These are phyloP conservation scores for Botrytis hyacinthi DNA, from an alignment of 2,329 filamentous ascomycete genomes.

Conservation along the genomic window DNA sequence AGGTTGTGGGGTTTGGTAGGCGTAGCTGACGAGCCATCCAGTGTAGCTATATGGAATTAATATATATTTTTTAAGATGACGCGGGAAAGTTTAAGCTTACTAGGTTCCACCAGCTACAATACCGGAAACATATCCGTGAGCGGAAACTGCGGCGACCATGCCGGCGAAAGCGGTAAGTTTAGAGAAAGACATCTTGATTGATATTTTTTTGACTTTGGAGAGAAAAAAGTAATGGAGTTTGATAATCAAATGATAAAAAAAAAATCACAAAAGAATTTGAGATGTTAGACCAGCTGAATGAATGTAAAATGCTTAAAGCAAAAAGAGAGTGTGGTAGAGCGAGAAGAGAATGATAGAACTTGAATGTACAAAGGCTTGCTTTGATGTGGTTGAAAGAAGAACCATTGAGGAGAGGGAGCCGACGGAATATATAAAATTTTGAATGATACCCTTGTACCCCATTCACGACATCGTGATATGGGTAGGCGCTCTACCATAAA, in stretches of 20 bases:
- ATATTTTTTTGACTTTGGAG: neutral
- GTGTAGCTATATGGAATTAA: slow-evolving; percentile 33
- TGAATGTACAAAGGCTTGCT: slow-evolving; percentile 16
- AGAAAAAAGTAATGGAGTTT: neutral
- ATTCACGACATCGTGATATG: neutral
- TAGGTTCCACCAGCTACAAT: slow-evolving; percentile 48
- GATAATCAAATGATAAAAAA: neutral
- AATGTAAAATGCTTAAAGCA: slow-evolving; percentile 17
- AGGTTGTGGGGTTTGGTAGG: neutral
- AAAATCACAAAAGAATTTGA: neutral
- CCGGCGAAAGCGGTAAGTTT: slow-evolving; percentile 30
- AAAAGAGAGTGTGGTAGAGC: slow-evolving; percentile 11
- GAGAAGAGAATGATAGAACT: slow-evolving; percentile 16
- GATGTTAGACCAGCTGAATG: slow-evolving; percentile 20
- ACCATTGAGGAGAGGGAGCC: neutral
- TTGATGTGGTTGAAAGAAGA: neutral
- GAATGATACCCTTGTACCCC: neutral
- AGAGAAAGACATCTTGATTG: slow-evolving; percentile 33
- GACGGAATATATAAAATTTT: slow-evolving; percentile 4
- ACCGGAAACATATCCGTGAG: slow-evolving; percentile 47
- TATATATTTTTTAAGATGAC: slow-evolving; percentile 37
- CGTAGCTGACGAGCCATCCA: neutral
- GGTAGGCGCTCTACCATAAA: neutral
- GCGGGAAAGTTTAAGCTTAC: slow-evolving; percentile 22
- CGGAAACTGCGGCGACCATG: slow-evolving; percentile 34